Percentiles rank a stretch among this genome's conserved stretches.
Conservation (phyloP, 2,329 filamentous ascomycete genomes). For the Madurella mycetomatis region DNA sequence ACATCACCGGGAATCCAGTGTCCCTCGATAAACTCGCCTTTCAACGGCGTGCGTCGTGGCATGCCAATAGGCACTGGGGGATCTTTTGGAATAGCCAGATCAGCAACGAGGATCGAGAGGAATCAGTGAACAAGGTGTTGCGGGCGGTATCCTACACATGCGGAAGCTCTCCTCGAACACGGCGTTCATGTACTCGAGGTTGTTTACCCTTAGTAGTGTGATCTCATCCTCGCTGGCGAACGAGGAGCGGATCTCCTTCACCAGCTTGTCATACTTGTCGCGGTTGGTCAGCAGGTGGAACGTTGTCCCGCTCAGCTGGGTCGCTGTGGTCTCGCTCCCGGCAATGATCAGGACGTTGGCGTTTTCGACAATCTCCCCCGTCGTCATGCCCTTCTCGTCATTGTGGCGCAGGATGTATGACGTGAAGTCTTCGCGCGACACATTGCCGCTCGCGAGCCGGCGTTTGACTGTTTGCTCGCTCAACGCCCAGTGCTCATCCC, state of each 20-base stretch:
- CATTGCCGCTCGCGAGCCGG: neutral
- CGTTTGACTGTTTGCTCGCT: slow-evolving; percentile 2
- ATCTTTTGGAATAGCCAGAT: neutral
- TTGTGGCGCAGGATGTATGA: slow-evolving; percentile 13
- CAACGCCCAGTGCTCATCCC: slow-evolving; percentile 5
- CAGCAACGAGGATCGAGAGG: neutral
- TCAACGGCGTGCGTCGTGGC: slow-evolving; percentile 10
- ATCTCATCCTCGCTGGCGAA: slow-evolving; percentile 38
- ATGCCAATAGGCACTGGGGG: slow-evolving; percentile 7
- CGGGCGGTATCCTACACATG: slow-evolving; percentile 32
- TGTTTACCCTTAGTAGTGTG: slow-evolving; percentile 27
- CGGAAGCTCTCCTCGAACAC: slow-evolving; percentile 38
- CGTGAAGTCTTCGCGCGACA: slow-evolving; percentile 14
- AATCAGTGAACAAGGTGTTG: slow-evolving; percentile 1
- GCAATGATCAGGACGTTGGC: slow-evolving; percentile 17
- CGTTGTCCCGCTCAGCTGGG: slow-evolving; percentile 22
- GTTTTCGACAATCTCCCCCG: slow-evolving; percentile 12
- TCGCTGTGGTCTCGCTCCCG: slow-evolving; percentile 27
- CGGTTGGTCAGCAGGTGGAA: slow-evolving; percentile 32
- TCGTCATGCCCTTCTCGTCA: slow-evolving; percentile 10
- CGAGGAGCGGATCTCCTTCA: slow-evolving; percentile 35
- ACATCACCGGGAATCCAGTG: slow-evolving; percentile 18
- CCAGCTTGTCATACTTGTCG: slow-evolving; percentile 30
- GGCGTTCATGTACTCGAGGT: slow-evolving; percentile 36
- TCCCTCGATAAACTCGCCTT: slow-evolving; percentile 19